Evolutionary conservation across 208 protist genomes (phyloP).

Genomic region (Wallacemonas sp.): DNA sequence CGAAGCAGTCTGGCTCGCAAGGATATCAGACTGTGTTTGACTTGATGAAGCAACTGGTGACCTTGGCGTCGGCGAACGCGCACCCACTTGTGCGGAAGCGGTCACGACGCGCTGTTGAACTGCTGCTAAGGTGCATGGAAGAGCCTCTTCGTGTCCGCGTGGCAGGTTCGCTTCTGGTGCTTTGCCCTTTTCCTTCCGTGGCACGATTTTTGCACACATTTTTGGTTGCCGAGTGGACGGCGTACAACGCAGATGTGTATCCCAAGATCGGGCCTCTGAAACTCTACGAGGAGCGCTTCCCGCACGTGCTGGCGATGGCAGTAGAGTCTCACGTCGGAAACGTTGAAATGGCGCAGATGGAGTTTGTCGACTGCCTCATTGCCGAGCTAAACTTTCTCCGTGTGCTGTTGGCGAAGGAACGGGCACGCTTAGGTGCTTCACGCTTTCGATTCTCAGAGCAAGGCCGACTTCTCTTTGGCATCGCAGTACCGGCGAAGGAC

Average conservation of each 20-base stretch:
- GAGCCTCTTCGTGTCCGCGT: slow-evolving; percentile 41
- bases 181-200: slow-evolving; percentile 73
- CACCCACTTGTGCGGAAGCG: slow-evolving; percentile 27
- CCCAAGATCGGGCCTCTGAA: background rate
- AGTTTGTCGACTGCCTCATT: slow-evolving; percentile 76
- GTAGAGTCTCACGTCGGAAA: slow-evolving; percentile 36
- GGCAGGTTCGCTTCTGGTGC: slow-evolving; percentile 50
- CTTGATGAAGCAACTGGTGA: slow-evolving; percentile 50
- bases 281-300: slow-evolving; percentile 24
- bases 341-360: slow-evolving; percentile 25
- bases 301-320: slow-evolving; percentile 26
- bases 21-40: slow-evolving; percentile 59
- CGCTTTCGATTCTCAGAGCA: background rate
- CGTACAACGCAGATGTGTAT: background rate
- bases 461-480: background rate
- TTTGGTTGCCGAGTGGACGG: slow-evolving; percentile 45
- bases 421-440: background rate
- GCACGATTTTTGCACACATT: slow-evolving; percentile 49
- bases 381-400: slow-evolving; percentile 64
- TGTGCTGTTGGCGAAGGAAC: slow-evolving; percentile 17
- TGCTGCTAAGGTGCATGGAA: slow-evolving; percentile 41
- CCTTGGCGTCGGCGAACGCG: slow-evolving; percentile 44
- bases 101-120: slow-evolving; percentile 24
- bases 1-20: slow-evolving; percentile 11
- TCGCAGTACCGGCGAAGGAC: background rate